Evolutionary conservation across 2,329 filamentous ascomycete species (phyloP), one percentile per base, ranked within the genome.

Genomic region (Pyrenophora graminea): DNA sequence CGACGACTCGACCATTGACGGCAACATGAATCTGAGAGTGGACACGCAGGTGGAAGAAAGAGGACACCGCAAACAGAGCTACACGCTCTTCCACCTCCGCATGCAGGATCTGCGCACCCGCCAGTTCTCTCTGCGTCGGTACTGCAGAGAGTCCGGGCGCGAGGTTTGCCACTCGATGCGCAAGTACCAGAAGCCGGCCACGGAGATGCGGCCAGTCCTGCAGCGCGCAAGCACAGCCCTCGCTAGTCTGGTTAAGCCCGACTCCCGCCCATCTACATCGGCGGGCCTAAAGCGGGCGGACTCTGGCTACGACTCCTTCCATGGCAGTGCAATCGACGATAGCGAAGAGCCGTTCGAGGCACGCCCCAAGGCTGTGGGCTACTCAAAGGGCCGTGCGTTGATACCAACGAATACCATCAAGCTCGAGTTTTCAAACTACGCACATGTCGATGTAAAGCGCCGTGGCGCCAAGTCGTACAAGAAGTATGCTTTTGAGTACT

Each of bases 351-450:
- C 31, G 12, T 52, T 61, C 43, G 61, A 63, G 19, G 55, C 63
- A 53, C 63, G 67, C 25, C 67, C 69, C 25, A 69, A 67, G 52
- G 66, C 70, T 5, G 63, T 68, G 25, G 68, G 68, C 49, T 69
- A 73, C 36, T 59, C 62, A 52, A 69, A 78, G 62, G 62, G 72
- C 76, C 70, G 71, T 43, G 68, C 71, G 7, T 57, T 74, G 53
- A 67, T 75, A 38, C 84, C 89, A 15, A 89, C 87, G 51, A 91
- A 96, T 72, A 87, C 83, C 31, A 89, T 93, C 71, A 90, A 91
- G 74, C 82, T 99, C 30, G 93, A 97, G 71, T 99, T 97, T 71
- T 95, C 91, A 60, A 99, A 97, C 77, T 99, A 99, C 71, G 93
- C 93, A 2, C 91, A 94, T 63, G 85, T 97, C 34, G 89, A 96